Percentiles rank a stretch among this genome's conserved stretches.
These are phyloP conservation scores for Aureobasidium lini DNA, from an alignment of 2,329 filamentous ascomycete species.

Conservation along the genomic window DNA sequence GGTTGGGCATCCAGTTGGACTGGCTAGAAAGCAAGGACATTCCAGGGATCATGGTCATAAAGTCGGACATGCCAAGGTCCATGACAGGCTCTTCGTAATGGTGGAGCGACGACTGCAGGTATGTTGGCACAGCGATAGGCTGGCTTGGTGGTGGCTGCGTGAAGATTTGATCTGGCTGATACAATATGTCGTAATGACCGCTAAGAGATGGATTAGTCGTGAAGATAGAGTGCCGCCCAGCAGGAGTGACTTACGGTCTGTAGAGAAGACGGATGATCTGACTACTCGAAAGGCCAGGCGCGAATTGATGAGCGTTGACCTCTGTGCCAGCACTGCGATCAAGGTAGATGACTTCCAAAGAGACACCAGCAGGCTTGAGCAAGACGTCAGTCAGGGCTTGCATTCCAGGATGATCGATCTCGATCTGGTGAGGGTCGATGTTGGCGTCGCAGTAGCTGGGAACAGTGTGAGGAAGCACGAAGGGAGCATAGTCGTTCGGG, in stretches of 20 bases:
- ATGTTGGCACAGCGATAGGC: conserved; percentile 24
- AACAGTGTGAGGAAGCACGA: conserved; percentile 56
- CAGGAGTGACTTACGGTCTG: conserved; percentile 47
- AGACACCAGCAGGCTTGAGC: conserved; percentile 68
- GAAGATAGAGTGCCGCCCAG: background rate
- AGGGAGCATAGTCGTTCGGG: conserved; percentile 61
- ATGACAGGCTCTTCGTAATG: conserved; percentile 24
- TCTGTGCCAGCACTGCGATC: conserved; percentile 73
- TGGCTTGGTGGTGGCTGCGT: conserved; percentile 23
- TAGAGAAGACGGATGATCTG: conserved; percentile 53
- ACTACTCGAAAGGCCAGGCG: conserved; percentile 32
- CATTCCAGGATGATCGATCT: conserved; percentile 88
- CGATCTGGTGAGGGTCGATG: conserved; percentile 67
- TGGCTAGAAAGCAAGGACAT: conserved; percentile 30
- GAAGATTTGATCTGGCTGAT: conserved; percentile 54
- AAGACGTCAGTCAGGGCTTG: conserved; percentile 69
- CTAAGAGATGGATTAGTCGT: conserved; percentile 29
- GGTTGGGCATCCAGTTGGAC: conserved; percentile 13
- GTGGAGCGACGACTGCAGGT: conserved; percentile 21
- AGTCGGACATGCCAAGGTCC: conserved; percentile 29
- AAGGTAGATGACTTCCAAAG: conserved; percentile 83
- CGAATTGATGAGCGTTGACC: conserved; percentile 65
- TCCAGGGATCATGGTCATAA: conserved; percentile 39
- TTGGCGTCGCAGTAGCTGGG: conserved; percentile 61
- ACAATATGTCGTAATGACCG: conserved; percentile 92